Base-by-base conservation (phyloP, 2,329 filamentous ascomycete genomes). In the Coniochaeta ligniaria region DNA sequence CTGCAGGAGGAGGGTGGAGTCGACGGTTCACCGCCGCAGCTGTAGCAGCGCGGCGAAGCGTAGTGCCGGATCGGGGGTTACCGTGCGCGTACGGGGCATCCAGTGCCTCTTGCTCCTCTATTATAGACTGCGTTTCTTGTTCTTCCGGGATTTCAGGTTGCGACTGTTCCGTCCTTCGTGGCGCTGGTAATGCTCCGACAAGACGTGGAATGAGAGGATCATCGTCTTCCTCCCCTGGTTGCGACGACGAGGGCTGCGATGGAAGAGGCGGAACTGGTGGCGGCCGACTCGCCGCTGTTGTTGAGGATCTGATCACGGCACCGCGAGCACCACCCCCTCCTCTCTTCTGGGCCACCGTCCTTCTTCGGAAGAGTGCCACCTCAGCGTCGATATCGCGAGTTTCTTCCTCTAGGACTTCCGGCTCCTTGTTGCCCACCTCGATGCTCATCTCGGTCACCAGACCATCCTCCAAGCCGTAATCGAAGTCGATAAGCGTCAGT, bases 1-100 rank as follows among this genome's bases (percentile, higher is more conserved):
- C 76, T 59, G 82, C 74, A 45, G 84, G 76, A 57, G 81, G 76
- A 65, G 85, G 85, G 65, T 91, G 81, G 56, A 89, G 81, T 26
- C 85, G 83, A 60, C 89, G 85, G 66, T 86, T 92, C 14, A 85
- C 85, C 35, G 90, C 89, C 22, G 89, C 90, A n/a, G 89, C 90
- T 2, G 88, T 88, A 38, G 89, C 89, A 59, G 89, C 89, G 62
- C 89, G 86, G 31, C 87, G 87, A 28, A 92, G 78, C 0, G 88
- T 90, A 24, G 84, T 85, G 31, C 80, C 83, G 17, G 89, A 91
- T 28, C 89, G 85, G 57, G 89, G 89, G 63, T 83, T 87, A 1
- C 85, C 85, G 64, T 92, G 89, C 26, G 87, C 85, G 68, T 92
- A 92, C 1, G 89, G 89, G 1, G 83, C 83, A 69, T 92, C 89